A percentile compares a stretch with the other conserved stretches of the same genome.
These are phyloP conservation scores for Penicillium argentinense DNA, from an alignment of 495 filamentous ascomycete species.

Conservation along the genomic window DNA sequence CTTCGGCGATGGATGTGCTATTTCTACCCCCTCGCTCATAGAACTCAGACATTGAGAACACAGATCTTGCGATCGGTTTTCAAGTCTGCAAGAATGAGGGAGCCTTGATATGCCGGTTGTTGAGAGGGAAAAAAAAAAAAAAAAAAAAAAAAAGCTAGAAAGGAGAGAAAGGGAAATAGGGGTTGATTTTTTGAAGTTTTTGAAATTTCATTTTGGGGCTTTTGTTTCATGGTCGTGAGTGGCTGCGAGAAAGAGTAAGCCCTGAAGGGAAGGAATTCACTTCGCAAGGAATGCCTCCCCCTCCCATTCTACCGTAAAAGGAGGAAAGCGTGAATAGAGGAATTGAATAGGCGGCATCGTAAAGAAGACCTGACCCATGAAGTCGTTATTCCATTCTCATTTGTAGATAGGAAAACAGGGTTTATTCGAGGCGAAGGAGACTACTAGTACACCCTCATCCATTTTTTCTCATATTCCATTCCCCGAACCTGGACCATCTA, in stretches of 20 bases:
- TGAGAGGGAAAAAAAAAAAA: slow-evolving; percentile 4
- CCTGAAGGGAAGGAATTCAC: not conserved
- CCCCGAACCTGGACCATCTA: slow-evolving; percentile 34
- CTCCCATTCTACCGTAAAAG: slow-evolving; percentile 14
- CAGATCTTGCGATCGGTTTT: slow-evolving; percentile 24
- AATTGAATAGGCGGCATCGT: slow-evolving; percentile 19
- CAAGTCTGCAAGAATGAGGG: slow-evolving; percentile 35
- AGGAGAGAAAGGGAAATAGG: slow-evolving; percentile 5
- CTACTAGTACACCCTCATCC: slow-evolving; percentile 21
- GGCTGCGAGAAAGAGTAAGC: slow-evolving; percentile 3
- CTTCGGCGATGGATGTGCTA: slow-evolving; percentile 33
- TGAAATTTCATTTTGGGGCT: slow-evolving; percentile 11
- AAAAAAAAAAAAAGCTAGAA: slow-evolving; percentile 6
- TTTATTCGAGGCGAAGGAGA: slow-evolving; percentile 22
- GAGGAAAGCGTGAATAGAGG: slow-evolving; percentile 6
- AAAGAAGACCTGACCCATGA: slow-evolving; percentile 28
- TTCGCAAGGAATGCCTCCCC: not conserved
- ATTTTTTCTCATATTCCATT: slow-evolving; percentile 26
- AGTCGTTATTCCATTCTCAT: slow-evolving; percentile 38
- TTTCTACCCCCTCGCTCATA: slow-evolving; percentile 48
- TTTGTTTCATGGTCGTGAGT: slow-evolving; percentile 8
- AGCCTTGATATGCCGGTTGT: slow-evolving; percentile 45
- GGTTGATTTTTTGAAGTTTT: slow-evolving; percentile 3
- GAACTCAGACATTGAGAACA: slow-evolving; percentile 23
- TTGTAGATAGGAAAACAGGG: slow-evolving; percentile 35